These are phyloP conservation scores for Boletus rex-veris DNA, from an alignment of 768 basidiomycete species.

Conservation along the genomic window DNA sequence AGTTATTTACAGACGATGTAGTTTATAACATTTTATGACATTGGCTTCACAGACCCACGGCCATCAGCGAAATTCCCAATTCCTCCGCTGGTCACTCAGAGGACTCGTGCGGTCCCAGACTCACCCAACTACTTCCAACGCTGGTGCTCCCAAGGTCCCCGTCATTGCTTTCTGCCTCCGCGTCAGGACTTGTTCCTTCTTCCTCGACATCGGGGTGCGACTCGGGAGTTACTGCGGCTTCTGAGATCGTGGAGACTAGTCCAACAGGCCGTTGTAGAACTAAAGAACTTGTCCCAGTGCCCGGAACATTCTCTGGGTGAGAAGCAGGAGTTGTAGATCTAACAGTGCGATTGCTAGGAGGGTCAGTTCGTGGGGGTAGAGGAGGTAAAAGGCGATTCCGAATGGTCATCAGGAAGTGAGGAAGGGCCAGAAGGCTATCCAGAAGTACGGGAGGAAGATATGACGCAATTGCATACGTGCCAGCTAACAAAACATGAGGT, in stretches of 20 bases:
- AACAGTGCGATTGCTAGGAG: conserved; percentile 26
- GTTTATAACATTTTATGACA: background rate
- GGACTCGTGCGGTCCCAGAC: conserved; percentile 37
- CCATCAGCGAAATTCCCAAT: background rate
- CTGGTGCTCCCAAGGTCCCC: conserved; percentile 48
- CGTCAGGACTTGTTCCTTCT: conserved; percentile 56
- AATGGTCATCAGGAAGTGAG: conserved; percentile 58
- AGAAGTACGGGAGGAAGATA: conserved; percentile 62
- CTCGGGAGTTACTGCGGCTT: conserved; percentile 11
- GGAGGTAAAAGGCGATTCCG: conserved; percentile 58
- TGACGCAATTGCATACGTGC: conserved; percentile 68
- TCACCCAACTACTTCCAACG: conserved; percentile 70
- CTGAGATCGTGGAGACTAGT: conserved; percentile 7
- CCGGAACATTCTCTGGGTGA: conserved; percentile 9
- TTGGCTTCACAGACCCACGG: background rate
- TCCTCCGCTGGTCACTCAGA: conserved; percentile 13
- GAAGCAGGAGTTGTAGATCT: conserved; percentile 15
- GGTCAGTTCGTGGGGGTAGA: conserved; percentile 40
- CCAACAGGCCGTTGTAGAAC: conserved; percentile 3
- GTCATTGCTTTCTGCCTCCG: conserved; percentile 64
- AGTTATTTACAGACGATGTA: conserved; percentile 9
- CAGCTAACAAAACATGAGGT: conserved; percentile 42
- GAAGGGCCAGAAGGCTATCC: conserved; percentile 63
- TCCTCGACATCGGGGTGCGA: conserved; percentile 12
- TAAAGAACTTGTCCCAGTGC: background rate